These are phyloP conservation scores for Forsythia viridissima DNA, from an alignment of 257 asterid genomes.

Conservation along the genomic window DNA sequence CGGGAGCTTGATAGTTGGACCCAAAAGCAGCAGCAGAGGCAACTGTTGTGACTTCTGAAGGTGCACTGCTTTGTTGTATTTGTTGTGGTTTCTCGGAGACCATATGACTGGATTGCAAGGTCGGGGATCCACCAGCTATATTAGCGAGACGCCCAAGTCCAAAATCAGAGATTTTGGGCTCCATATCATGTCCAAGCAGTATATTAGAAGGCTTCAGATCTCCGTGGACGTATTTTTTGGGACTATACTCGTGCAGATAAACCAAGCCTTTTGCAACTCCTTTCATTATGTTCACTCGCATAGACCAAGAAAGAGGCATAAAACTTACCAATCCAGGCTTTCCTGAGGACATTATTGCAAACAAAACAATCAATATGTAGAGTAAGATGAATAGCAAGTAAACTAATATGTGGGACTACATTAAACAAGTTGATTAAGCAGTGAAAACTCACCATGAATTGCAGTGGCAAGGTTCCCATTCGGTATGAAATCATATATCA, in stretches of 20 bases:
- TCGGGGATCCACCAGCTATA: conserved; percentile 78
- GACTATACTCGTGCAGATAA: conserved; percentile 84
- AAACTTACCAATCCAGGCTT: conserved; percentile 68
- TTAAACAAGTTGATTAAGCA: not conserved
- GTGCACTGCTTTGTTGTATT: conserved; percentile 41
- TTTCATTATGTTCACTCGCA: conserved; percentile 69
- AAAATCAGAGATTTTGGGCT: conserved; percentile 80
- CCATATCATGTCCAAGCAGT: conserved; percentile 74
- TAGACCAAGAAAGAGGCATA: conserved; percentile 71
- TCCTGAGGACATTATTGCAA: conserved; percentile 39
- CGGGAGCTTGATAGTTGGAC: conserved; percentile 81
- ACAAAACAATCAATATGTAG: not conserved
- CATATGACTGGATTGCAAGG: conserved; percentile 56
- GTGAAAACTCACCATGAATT: conserved; percentile 62
- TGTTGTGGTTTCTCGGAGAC: conserved; percentile 51
- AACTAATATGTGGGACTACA: not conserved
- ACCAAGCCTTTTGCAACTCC: conserved; percentile 82
- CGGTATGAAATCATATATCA: conserved; percentile 72
- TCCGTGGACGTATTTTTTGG: conserved; percentile 91
- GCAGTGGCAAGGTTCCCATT: conserved; percentile 85
- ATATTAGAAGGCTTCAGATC: conserved; percentile 89
- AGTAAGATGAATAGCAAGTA: not conserved
- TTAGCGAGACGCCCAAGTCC: conserved; percentile 91
- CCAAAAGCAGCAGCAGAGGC: conserved; percentile 52
- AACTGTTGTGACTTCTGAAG: conserved; percentile 51